phyloP scores from a whole-genome alignment of 805 yeast genomes.

The Lipomyces yamanashiensis region DNA sequence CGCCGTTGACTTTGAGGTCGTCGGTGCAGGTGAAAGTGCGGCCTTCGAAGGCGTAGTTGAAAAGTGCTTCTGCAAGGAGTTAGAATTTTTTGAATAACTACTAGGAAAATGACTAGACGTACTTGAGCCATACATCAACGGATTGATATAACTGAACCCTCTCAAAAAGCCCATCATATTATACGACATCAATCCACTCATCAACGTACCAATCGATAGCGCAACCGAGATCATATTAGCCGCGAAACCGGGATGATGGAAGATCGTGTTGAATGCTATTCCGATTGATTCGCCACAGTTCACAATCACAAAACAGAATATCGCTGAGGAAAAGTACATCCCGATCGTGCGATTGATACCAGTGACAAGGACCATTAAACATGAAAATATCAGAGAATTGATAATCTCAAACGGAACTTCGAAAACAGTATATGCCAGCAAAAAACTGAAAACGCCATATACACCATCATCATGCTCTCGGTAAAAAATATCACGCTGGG shows the following conservation, averaged over 20 bases:
- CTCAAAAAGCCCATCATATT: constrained; percentile 70
- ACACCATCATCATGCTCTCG: constrained; percentile 77
- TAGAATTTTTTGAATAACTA: constrained; percentile 1
- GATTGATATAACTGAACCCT: constrained; percentile 77
- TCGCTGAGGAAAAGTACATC: constrained; percentile 68
- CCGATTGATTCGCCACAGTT: constrained; percentile 87
- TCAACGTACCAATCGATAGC: constrained; percentile 71
- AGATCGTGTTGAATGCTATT: constrained; percentile 73
- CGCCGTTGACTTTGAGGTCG: constrained; percentile 43
- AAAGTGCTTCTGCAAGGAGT: constrained; percentile 16
- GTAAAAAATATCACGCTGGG: constrained; percentile 73
- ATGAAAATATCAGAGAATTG: constrained; percentile 62
- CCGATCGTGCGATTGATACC: constrained; percentile 73
- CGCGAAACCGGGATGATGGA: constrained; percentile 78
- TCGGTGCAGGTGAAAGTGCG: constrained; percentile 58
- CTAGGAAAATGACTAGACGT: neutral
- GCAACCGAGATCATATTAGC: constrained; percentile 71
- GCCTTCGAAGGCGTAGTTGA: constrained; percentile 53
- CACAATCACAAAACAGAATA: constrained; percentile 58
- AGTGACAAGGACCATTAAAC: constrained; percentile 66
- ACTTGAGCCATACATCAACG: constrained; percentile 61
- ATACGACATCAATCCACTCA: constrained; percentile 85
- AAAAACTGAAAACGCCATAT: constrained; percentile 68
- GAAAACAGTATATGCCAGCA: constrained; percentile 59
- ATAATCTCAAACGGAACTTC: constrained; percentile 73